Evolutionary conservation across 441 rosid genomes (phyloP), one percentile per base, ranked within the genome.

Genomic region (Omphalea diandra): DNA sequence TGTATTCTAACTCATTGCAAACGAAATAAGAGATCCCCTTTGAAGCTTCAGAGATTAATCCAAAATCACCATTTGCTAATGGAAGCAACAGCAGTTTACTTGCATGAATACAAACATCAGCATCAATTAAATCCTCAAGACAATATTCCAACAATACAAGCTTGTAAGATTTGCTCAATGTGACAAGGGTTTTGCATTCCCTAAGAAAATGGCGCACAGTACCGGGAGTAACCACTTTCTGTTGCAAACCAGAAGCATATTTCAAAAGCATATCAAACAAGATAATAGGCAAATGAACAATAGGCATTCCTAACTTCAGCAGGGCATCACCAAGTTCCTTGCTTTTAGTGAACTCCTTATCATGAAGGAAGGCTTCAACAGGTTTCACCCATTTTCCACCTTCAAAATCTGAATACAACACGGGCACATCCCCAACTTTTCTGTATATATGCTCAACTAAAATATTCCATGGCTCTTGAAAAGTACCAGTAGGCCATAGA

Each of bases 391-490:
- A 95, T 77, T 82, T 87, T 47, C 97, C 98, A 68, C 91, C 93
- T 71, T 69, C 90, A 70, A 90, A 80, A 67, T 83, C 87, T 22
- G 99, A 86, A 83, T 82, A 85, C 78, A 95, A 76, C 47, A 92
- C 88, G 46, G 90, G 83, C 50, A 81, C 85, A 81, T 78, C 79
- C 61, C 89, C 81, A 69, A 90, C 75, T 72, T 80, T 89, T 79
- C 78, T 87, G 82, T 88, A 95, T 65, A 95, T 79, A 55, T 86
- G 84, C 81, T 95, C 97, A 53, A 95, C 97, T 70, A 95, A 84
- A 77, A 90, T 83, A 81, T 78, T 83, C 99, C 99, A 95, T 70
- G 99, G 99, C 83, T 90, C 98, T 83, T 95, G 97, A 83, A 92
- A 92, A 58, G 87, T 75, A 70, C 99, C 99, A 65, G 71, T 76